These are phyloP conservation scores for Aspergillus incahuasiensis DNA, from an alignment of 495 filamentous ascomycete species.

Conservation along the genomic window DNA sequence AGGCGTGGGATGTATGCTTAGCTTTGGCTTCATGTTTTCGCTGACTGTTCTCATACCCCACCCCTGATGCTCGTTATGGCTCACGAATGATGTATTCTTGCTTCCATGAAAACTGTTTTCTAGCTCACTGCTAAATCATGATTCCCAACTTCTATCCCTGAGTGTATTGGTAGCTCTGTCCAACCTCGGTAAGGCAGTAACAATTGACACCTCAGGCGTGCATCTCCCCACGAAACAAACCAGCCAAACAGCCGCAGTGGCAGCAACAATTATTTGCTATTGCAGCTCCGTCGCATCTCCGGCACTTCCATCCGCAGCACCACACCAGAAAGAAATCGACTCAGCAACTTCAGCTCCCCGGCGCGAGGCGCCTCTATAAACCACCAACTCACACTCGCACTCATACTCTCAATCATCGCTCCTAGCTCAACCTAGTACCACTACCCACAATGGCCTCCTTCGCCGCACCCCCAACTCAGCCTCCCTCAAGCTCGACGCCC, in stretches of 20 bases:
- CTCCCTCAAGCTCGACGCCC: not conserved
- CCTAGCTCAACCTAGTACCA: not conserved
- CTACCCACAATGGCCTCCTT: conserved; percentile 24
- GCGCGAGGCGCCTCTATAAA: conserved; percentile 1
- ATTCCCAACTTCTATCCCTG: not conserved
- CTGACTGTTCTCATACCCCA: conserved; percentile 19
- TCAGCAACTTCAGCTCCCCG: not conserved
- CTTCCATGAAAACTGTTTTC: not conserved
- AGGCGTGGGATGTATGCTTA: conserved; percentile 9
- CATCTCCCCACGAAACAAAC: conserved; percentile 9
- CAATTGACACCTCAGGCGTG: conserved; percentile 9
- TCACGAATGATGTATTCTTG: conserved; percentile 25
- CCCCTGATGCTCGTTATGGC: conserved; percentile 21
- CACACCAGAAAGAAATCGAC: not conserved
- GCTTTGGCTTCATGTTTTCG: conserved; percentile 9
- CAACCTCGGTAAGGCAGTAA: not conserved
- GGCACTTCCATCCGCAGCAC: conserved; percentile 2
- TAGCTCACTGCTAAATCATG: not conserved
- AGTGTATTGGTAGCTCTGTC: too few species aligned
- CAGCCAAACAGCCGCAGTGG: conserved; percentile 9
- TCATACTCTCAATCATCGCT: not conserved
- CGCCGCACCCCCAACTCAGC: conserved; percentile 10
- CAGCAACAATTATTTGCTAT: not conserved
- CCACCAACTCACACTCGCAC: not conserved
- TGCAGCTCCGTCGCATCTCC: not conserved